A percentile compares a stretch with the other conserved stretches of the same genome.
phyloP scores from a whole-genome alignment of 2,329 filamentous ascomycete species.

The Trichophyton mentagrophytes region DNA sequence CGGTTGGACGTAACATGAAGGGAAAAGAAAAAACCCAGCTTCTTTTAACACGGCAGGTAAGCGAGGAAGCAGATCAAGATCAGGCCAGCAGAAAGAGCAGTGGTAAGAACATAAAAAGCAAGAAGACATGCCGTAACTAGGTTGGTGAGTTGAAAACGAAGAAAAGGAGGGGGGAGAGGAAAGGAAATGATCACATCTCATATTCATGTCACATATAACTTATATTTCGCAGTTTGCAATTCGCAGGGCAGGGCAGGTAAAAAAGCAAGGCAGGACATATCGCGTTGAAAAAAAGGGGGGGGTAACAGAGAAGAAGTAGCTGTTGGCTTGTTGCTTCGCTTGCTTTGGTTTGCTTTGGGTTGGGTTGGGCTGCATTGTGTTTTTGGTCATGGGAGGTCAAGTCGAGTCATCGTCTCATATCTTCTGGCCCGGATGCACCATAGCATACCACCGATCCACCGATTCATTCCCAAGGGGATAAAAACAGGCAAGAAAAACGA shows the following conservation, averaged over 20 bases:
- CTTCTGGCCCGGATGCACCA: no score
- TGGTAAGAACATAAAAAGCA: background rate
- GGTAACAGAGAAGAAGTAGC: background rate
- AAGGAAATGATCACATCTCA: slow-evolving; percentile 10
- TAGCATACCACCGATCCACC: no score
- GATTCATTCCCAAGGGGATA: no score
- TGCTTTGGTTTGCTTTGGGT: no score
- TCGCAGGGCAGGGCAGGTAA: no score
- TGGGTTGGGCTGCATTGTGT: no score
- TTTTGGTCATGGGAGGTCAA: no score
- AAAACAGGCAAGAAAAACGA: background rate
- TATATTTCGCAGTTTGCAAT: background rate
- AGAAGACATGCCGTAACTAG: background rate
- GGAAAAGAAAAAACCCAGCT: background rate
- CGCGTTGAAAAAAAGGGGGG: background rate
- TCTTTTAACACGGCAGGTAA: background rate
- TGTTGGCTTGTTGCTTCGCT: no score
- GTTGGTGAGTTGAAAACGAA: background rate
- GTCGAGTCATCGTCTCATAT: no score
- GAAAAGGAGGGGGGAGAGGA: background rate
- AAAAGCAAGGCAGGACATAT: background rate
- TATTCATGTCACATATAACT: slow-evolving; percentile 3
- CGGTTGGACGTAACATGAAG: background rate
- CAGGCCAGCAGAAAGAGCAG: background rate
- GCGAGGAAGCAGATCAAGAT: background rate